Conservation (phyloP, 148 eudicot genomes). For the Diospyros kaki region DNA sequence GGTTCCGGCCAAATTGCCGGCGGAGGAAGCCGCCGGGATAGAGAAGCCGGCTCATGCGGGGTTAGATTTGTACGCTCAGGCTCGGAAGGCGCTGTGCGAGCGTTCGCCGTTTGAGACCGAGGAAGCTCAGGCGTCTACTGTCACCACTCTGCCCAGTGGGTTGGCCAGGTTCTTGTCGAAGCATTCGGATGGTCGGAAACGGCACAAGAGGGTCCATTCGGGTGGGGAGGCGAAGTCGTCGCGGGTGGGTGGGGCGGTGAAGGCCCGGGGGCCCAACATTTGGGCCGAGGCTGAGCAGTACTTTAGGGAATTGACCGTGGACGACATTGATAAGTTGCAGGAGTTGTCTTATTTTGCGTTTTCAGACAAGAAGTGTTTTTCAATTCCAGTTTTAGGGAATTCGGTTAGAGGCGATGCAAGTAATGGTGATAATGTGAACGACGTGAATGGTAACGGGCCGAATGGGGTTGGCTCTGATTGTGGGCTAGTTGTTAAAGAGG, state of each 20-base stretch:
- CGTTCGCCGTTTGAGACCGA: slow-evolving; percentile 80
- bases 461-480: slow-evolving; percentile 7
- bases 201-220: slow-evolving; percentile 62
- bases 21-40: slow-evolving; percentile 17
- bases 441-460: slow-evolving; percentile 17
- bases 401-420: not conserved
- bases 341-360: slow-evolving; percentile 29
- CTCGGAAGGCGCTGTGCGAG: slow-evolving; percentile 56
- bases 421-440: slow-evolving; percentile 4
- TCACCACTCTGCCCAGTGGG: slow-evolving; percentile 53
- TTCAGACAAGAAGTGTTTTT: slow-evolving; percentile 32
- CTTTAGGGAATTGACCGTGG: slow-evolving; percentile 59
- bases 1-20: slow-evolving; percentile 24
- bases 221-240: slow-evolving; percentile 50
- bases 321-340: slow-evolving; percentile 61
- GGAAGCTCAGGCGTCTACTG: slow-evolving; percentile 40
- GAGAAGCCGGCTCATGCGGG: slow-evolving; percentile 2
- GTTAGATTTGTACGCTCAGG: slow-evolving; percentile 67
- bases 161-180: slow-evolving; percentile 52
- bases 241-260: slow-evolving; percentile 32
- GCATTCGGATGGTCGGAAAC: slow-evolving; percentile 57
- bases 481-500: slow-evolving; percentile 21
- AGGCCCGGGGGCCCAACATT: slow-evolving; percentile 32
- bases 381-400: slow-evolving; percentile 42
- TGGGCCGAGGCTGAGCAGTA: slow-evolving; percentile 79